Evolutionary conservation across 2,329 filamentous ascomycete species (phyloP), one percentile per base, ranked within the genome.

Genomic region (Monilinia polystroma): DNA sequence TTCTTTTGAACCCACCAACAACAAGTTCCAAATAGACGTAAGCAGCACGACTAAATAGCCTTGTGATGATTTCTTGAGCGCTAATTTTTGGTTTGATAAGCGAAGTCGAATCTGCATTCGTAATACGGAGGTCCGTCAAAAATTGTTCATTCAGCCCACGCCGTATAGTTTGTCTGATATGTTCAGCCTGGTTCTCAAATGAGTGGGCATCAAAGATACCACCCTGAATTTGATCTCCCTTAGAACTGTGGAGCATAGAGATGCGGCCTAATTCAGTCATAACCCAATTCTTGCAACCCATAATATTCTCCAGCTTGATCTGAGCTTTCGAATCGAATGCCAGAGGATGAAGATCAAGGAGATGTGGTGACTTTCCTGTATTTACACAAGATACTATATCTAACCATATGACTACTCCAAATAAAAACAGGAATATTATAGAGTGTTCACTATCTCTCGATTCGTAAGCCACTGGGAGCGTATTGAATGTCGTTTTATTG

Each of bases 281-380:
- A 0, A 81, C 81, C 83, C 84, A 85, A 73, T 87, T 88, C 55
- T 84, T 78, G 68, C 85, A 79, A 2, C 86, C 86, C 52, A 84
- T 75, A 59, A 85, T 81, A 43, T 82, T 80, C 59, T 83, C 81
- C 65, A 87, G 68, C 47, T 70, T 70, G 5, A 66, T 71, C 11
- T 78, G 62, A 78, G 77, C 51, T 83, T 75, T 1, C 75, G 76
- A 0, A 47, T 70, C 41, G 29, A 84, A 78, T 35, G 81, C 72
- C 47, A 71, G 68, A 54, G 72, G 71, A 69, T 82, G 81, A 70
- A 81, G 82, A 10, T 66, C 63, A 58, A 72, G 71, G 41, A 85
- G 76, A 0, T 78, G 77, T 0, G 83, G 83, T 2, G 77, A 70
- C 35, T 76, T 75, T 49, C 78, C 79, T 8, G 80, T 76, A 1